Conservation (phyloP, 352 stramenopile genomes). For the Pythium sp. region DNA sequence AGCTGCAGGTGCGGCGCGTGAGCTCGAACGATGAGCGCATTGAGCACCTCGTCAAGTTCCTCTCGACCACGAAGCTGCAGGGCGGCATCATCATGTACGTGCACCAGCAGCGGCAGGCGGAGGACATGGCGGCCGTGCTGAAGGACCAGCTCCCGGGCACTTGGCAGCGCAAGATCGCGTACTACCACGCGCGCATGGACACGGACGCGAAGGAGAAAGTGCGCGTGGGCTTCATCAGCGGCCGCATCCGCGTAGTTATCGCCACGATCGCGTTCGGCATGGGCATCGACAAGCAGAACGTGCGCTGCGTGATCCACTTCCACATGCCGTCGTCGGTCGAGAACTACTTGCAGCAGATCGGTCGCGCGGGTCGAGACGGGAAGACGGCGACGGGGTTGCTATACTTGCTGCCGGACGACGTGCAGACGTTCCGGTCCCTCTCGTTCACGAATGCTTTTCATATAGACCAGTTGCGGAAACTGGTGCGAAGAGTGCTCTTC, state of each 20-base stretch:
- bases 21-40: constrained; percentile 59
- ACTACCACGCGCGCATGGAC: constrained; percentile 95
- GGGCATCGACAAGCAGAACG: constrained; percentile 98
- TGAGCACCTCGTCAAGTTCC: constrained; percentile 32
- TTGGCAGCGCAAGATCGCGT: constrained; percentile 48
- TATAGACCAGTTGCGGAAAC: constrained; percentile 37
- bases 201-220: constrained; percentile 75
- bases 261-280: constrained; percentile 98
- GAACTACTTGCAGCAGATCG: constrained; percentile 98
- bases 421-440: constrained; percentile 65
- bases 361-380: constrained; percentile 93
- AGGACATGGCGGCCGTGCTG: constrained; percentile 64
- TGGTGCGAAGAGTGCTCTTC: constrained; percentile 46
- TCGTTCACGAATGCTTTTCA: constrained; percentile 70
- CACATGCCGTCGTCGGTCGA: constrained; percentile 96
- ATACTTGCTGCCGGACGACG: constrained; percentile 66
- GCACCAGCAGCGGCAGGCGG: constrained; percentile 73
- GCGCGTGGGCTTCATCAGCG: constrained; percentile 84
- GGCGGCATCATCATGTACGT: constrained; percentile 83
- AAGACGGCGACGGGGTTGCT: constrained; percentile 66
- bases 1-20: constrained; percentile 50
- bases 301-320: constrained; percentile 98
- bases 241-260: constrained; percentile 88
- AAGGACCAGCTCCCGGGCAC: constrained; percentile 45
- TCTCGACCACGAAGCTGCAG: constrained; percentile 23